phyloP scores from a whole-genome alignment of 225 moss, liverwort and hornwort species.

The Bryoerythrophyllum caledonicum region DNA sequence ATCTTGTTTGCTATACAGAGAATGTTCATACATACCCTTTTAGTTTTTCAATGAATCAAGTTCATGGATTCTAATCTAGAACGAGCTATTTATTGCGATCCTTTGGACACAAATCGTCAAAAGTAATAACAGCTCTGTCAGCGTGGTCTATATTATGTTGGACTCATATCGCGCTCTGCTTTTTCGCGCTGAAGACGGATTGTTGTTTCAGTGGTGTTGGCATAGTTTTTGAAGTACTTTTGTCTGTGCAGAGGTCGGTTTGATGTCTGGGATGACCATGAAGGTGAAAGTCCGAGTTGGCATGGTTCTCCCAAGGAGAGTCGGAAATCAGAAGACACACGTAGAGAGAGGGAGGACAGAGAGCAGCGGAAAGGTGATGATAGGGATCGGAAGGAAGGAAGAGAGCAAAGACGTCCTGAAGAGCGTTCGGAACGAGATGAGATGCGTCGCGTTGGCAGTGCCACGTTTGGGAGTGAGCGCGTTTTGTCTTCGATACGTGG shows the following conservation, averaged over 20 bases:
- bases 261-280: slow-evolving; percentile 70
- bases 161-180: background rate
- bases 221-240: slow-evolving; percentile 11
- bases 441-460: slow-evolving; percentile 50
- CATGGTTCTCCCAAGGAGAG: slow-evolving; percentile 55
- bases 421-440: slow-evolving; percentile 65
- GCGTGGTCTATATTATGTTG: background rate
- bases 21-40: background rate
- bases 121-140: background rate
- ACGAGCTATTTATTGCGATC: background rate
- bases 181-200: slow-evolving; percentile 2
- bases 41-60: slow-evolving; percentile 15
- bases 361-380: slow-evolving; percentile 52
- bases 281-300: slow-evolving; percentile 59
- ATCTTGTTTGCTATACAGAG: slow-evolving; percentile 1
- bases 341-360: slow-evolving; percentile 56
- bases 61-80: slow-evolving; percentile 1
- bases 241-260: slow-evolving; percentile 64
- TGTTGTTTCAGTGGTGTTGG: slow-evolving; percentile 16
- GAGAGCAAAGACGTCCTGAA: slow-evolving; percentile 53
- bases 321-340: slow-evolving; percentile 50
- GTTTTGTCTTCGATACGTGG: slow-evolving; percentile 48
- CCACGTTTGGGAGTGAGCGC: slow-evolving; percentile 49
- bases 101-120: background rate
- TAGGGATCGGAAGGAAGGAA: slow-evolving; percentile 58